Conservation (phyloP, 73 alveolate genomes). For the Paramecium octaurelia region DNA sequence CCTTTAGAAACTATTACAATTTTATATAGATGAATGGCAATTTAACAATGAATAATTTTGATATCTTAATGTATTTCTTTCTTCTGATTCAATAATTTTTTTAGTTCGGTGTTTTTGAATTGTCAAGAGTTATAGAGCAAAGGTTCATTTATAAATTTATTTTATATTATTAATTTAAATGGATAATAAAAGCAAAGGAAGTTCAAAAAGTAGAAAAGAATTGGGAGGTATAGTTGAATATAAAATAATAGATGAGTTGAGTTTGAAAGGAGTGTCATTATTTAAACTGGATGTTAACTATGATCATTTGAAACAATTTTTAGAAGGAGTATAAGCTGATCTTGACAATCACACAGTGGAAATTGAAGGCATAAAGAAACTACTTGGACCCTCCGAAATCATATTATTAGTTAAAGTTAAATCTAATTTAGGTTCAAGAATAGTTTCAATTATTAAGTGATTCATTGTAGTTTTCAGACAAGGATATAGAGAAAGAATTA, state of each 20-base stretch:
- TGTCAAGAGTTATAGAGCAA: background rate
- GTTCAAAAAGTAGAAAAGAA: slow-evolving; percentile 34
- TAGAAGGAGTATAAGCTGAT: slow-evolving; percentile 51
- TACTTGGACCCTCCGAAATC: slow-evolving; percentile 26
- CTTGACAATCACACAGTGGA: slow-evolving; percentile 38
- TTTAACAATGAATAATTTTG: too few species aligned
- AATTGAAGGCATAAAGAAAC: slow-evolving; percentile 36
- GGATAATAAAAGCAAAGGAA: slow-evolving; percentile 43
- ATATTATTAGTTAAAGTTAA: background rate
- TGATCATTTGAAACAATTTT: slow-evolving; percentile 53
- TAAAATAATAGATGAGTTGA: slow-evolving; percentile 21
- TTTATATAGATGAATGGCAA: too few species aligned
- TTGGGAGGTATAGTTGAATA: background rate
- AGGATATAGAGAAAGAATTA: slow-evolving; percentile 52
- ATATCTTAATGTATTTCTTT: background rate
- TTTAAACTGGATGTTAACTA: slow-evolving; percentile 59
- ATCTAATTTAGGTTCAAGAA: background rate
- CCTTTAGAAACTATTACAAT: too few species aligned
- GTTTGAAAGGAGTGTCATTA: slow-evolving; percentile 56
- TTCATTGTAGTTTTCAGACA: slow-evolving; percentile 16
- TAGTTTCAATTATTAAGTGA: slow-evolving; percentile 9
- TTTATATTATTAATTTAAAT: background rate
- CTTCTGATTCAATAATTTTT: background rate
- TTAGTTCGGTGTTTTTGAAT: background rate
- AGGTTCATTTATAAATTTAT: background rate